Evolutionary conservation across 192 early-diverging fungal genomes (phyloP), one percentile per base, ranked within the genome.

Genomic region (Umbelopsis sp.): DNA sequence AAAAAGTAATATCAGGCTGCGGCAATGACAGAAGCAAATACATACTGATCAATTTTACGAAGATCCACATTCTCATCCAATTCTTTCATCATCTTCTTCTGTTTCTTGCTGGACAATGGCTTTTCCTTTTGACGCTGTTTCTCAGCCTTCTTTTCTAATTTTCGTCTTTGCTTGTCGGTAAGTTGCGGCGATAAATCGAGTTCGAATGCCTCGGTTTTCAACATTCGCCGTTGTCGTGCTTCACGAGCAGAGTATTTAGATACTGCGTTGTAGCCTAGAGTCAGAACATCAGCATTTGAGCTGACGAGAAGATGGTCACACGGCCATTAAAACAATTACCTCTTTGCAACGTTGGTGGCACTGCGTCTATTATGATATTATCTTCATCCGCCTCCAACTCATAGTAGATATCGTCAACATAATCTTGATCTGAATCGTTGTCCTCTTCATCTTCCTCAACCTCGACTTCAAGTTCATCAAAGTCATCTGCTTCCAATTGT

Each of bases 11-110:
- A 52, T 33, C 4, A 15, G 55, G 13, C 25, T 16, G 33, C 27
- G 33, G 16, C 16, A 15, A 18, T 27, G 27, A 41, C 37, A 41
- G 37, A 41, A 41, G 10, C 10, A 10, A 41, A 41, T 25, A 48
- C 66, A 52, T 69, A 69, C 67, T 52, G 67, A 51, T 69, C 67
- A 7, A 49, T 50, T 69, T 69, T 49, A n/a, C 45, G 48, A 20
- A 69, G 23, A 49, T 69, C 67, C 3, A 69, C 51, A 47, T 49
- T 49, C 10, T 67, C 48, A 67, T 67, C 66, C 46, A 41, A 41
- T 27, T 69, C 48, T 46, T 49, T 49, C 51, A 49, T 49, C 67
- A 52, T 33, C 10, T 49, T 27, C 16, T 69, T 69, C 67, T 52
- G 30, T 16, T 69, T 33, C 27, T 61, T 61, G 12, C 12, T 61